These are phyloP conservation scores for Botryotinia convoluta DNA, from an alignment of 2,329 filamentous ascomycete species.

Conservation along the genomic window DNA sequence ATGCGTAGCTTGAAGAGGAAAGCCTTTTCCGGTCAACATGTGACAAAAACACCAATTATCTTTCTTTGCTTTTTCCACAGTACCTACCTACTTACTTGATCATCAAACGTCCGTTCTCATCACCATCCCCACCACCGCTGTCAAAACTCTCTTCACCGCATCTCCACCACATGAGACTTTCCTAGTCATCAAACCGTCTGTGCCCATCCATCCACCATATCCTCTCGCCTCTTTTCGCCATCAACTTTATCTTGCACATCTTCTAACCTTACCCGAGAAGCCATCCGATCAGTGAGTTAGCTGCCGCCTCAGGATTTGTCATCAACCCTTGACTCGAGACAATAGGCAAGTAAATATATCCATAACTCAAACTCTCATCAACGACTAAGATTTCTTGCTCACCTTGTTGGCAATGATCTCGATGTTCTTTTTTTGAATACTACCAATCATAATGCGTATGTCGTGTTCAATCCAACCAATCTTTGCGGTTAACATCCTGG, in stretches of 20 bases:
- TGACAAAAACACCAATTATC: not conserved
- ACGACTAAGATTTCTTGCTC: not conserved
- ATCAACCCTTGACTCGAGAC: not conserved
- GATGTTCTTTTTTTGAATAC: not conserved
- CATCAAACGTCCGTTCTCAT: slow-evolving; percentile 7
- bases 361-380: not conserved
- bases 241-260: not conserved
- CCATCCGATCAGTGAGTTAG: not conserved
- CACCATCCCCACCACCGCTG: not conserved
- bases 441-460: not conserved
- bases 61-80: not conserved
- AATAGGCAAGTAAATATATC: not conserved
- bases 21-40: not conserved
- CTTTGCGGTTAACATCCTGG: not conserved
- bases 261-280: not conserved
- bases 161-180: not conserved
- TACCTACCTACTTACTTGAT: not conserved
- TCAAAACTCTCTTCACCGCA: slow-evolving; percentile 4
- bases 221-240: not conserved
- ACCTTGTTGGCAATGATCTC: not conserved
- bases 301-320: not conserved
- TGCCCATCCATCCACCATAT: not conserved
- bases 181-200: not conserved
- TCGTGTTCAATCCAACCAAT: not conserved
- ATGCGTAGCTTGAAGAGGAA: not conserved